phyloP scores from a whole-genome alignment of 192 early-diverging fungal species.

The Chytriomyces sp. region DNA sequence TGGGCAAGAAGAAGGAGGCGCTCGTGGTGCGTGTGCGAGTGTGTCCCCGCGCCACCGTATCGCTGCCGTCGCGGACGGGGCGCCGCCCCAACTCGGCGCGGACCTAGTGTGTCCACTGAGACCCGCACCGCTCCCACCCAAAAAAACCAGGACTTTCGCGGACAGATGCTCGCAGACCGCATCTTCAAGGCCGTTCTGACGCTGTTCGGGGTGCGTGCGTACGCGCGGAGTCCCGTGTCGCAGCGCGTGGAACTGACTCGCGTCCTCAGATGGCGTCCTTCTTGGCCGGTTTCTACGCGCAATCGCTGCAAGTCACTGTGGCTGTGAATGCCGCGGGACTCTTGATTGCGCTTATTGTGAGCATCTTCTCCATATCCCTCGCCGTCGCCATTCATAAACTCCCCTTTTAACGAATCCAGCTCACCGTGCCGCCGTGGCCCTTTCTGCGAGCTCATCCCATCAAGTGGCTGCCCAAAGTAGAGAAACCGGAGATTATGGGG shows the following conservation, averaged over 20 bases:
- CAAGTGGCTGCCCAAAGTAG: constrained; percentile 9
- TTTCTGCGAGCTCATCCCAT: constrained; percentile 14
- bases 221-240: not conserved
- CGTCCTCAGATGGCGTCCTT: constrained; percentile 2
- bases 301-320: constrained; percentile 16
- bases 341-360: constrained; percentile 6
- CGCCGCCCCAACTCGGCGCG: not conserved
- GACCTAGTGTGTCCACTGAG: not conserved
- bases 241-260: not conserved
- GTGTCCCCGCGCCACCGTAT: not conserved
- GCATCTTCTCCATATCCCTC: not conserved
- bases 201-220: constrained; percentile 6
- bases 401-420: not conserved
- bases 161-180: constrained; percentile 23
- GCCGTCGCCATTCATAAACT: not conserved
- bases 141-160: constrained; percentile 7
- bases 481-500: not conserved
- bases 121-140: too few species aligned
- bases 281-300: constrained; percentile 4
- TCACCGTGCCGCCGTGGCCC: constrained; percentile 23
- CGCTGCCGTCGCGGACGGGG: not conserved
- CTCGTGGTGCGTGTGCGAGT: constrained; percentile 1
- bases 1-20: constrained; percentile 18
- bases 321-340: constrained; percentile 16
- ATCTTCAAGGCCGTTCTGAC: constrained; percentile 7